Conservation (phyloP, 2,329 filamentous ascomycete species). For the Massarina eburnea region DNA sequence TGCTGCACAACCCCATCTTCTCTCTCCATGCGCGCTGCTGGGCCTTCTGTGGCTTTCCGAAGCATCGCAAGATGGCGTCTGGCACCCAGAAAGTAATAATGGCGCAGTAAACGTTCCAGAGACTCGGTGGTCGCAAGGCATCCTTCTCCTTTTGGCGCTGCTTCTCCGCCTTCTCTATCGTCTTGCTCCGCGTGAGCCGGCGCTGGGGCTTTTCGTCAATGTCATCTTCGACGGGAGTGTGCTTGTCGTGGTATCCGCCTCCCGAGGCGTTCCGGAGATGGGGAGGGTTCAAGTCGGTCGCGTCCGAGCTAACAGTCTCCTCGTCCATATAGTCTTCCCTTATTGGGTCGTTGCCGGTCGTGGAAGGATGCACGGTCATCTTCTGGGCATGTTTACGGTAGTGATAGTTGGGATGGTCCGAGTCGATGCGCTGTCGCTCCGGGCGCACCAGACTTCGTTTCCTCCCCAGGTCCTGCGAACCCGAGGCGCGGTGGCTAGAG, state of each 20-base stretch:
- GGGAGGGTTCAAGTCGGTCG: slow-evolving; percentile 55
- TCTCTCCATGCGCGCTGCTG: slow-evolving; percentile 95
- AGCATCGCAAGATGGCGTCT: slow-evolving; percentile 79
- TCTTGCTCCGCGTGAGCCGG: slow-evolving; percentile 67
- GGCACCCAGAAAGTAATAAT: slow-evolving; percentile 95
- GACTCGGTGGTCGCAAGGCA: slow-evolving; percentile 73
- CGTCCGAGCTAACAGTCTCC: slow-evolving; percentile 64
- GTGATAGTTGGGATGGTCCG: slow-evolving; percentile 90
- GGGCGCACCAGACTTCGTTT: slow-evolving; percentile 90
- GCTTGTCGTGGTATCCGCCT: slow-evolving; percentile 42
- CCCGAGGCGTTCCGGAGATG: slow-evolving; percentile 43
- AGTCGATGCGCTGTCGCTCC: slow-evolving; percentile 82
- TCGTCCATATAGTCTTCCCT: slow-evolving; percentile 65
- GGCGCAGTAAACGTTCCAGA: slow-evolving; percentile 95
- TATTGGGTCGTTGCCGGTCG: slow-evolving; percentile 88
- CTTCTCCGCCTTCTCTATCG: slow-evolving; percentile 61
- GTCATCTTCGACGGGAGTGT: slow-evolving; percentile 35
- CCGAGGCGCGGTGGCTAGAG: slow-evolving; percentile 32
- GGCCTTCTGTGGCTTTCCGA: slow-evolving; percentile 80
- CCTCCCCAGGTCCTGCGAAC: slow-evolving; percentile 58
- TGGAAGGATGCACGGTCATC: slow-evolving; percentile 87
- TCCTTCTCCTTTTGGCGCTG: slow-evolving; percentile 62
- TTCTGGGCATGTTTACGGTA: slow-evolving; percentile 93
- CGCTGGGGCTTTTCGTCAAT: slow-evolving; percentile 45
- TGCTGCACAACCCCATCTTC: slow-evolving; percentile 94